Evolutionary conservation across 202 grass and related monocot genomes (phyloP), one percentile per base, ranked within the genome.

Genomic region (Panicum virgatum): DNA sequence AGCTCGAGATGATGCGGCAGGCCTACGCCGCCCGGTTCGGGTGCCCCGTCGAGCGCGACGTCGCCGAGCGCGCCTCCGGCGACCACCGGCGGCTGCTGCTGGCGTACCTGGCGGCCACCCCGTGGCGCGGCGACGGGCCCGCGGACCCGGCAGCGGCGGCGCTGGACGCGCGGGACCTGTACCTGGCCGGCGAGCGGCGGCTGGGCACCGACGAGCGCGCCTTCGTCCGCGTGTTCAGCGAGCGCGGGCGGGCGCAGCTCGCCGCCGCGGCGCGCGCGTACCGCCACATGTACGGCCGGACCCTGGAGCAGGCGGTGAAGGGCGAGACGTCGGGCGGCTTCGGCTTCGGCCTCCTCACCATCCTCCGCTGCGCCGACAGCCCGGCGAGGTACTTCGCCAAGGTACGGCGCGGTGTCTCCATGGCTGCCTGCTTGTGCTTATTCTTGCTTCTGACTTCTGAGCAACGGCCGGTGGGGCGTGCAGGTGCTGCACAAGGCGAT

Each of bases 171-270:
- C 86, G 89, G 15, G 89, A 90, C 39, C 78, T 96, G 3, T 96
- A 87, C 73, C 83, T 66, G 58, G 92, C 96, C 37, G 96, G 96
- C 7, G 96, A 98, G 85, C 89, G 82, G 78, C 66, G 83, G 47
- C 69, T 93, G 62, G 96, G 96, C 32, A 98, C 96, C 0, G 89
- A 98, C 56, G 96, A 98, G 87, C 87, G 90, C 14, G 74, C 53
- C 15, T 98, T 98, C 69, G 82, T 95, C 34, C 82, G 86, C 20
- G 74, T 96, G 75, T 96, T 98, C 82, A 86, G 75, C 44, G 90
- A 90, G 76, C 63, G 92, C 9, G 83, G 92, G 65, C 57, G 43
- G 73, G 80, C 90, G 14, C 96, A 96, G 44, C 22, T 98, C 61
- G 89, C 89, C 3, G 54, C 90, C 58, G 80, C 96, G 32, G 88